Evolutionary conservation across 148 eudicot species (phyloP), one percentile per base, ranked within the genome.

Genomic region (Fallopia convolvulus): DNA sequence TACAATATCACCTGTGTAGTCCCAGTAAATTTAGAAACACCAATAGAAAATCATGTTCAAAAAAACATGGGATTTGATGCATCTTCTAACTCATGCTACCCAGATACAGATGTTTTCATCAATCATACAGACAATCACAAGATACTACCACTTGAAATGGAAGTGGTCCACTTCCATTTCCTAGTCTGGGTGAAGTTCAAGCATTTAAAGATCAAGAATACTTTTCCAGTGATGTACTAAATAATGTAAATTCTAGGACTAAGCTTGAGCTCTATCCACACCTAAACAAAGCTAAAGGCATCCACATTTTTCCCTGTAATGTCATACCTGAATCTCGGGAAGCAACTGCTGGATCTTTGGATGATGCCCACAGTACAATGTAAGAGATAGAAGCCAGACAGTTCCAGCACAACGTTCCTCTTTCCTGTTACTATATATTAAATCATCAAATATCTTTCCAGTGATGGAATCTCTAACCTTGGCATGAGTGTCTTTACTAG

Each of bases 331-430:
- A 78, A 94, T 94, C 65, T 94, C 95, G 71, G 99, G 99, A 86
- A 94, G 96, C 89, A 94, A 77, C 79, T 87, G 77, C 79, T 94
- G 93, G 83, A 94, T 85, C 58, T 89, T 82, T 72, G 77, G 85
- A 81, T 94, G 90, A 78, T 82, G 91, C 42, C 99, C 99, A 77
- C 99, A 92, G 80, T 90, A 94, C 93, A 94, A 86, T 61, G 91
- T 92, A 60, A 94, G 83, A 23, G 99, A 94, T 53, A 94, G 83
- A 74, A 94, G 76, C 99, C 97, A 94, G 44, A 94, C 97, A 60
- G 97, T 92, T 76, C 97, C 99, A 68, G 97, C 91, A 88, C 93
- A 92, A 48, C 99, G 97, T 86, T 92, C 99, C 84, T 94, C 97
- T 81, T 94, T 94, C 82, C 86, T 88, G 84, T 79, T 90, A 83